Percentiles rank a stretch among this genome's conserved stretches.
Conservation (phyloP, 495 filamentous ascomycete species). For the Aspergillus bridgeri region DNA sequence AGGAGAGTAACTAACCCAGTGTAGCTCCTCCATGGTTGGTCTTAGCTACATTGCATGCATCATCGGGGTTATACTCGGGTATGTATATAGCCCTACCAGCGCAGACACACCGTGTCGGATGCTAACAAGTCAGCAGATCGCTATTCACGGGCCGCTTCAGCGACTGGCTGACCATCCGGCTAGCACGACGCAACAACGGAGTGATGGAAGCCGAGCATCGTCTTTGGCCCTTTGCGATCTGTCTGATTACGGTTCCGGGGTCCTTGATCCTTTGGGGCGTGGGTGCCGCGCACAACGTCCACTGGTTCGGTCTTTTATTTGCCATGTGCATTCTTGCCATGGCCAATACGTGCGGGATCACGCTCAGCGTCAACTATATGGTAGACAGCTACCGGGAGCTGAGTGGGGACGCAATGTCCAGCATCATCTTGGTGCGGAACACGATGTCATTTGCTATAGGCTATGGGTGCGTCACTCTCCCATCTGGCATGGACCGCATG, state of each 20-base stretch:
- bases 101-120: too few relatives aligned
- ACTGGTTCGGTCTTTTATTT: conserved; percentile 61
- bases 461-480: conserved; percentile 42
- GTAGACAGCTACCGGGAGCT: conserved; percentile 64
- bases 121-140: conserved; percentile 24
- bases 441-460: conserved; percentile 62
- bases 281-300: conserved; percentile 56
- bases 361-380: conserved; percentile 58
- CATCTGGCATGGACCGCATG: too few relatives aligned
- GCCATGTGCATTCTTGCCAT: conserved; percentile 59
- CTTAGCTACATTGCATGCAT: conserved; percentile 57
- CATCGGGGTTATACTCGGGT: conserved; percentile 52
- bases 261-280: conserved; percentile 67
- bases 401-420: conserved; percentile 59
- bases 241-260: conserved; percentile 51
- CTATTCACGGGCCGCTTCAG: conserved; percentile 53
- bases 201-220: conserved; percentile 61
- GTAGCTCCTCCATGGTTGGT: conserved; percentile 56
- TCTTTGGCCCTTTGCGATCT: conserved; percentile 58
- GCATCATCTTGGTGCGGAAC: conserved; percentile 63
- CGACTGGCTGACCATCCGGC: conserved; percentile 55
- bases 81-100: conserved; percentile 1
- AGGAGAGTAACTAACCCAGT: neutral
- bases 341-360: conserved; percentile 56
- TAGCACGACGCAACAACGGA: conserved; percentile 60